These are phyloP conservation scores for Sphagnum tenellum DNA, from an alignment of 225 moss, liverwort and hornwort species.

Conservation along the genomic window DNA sequence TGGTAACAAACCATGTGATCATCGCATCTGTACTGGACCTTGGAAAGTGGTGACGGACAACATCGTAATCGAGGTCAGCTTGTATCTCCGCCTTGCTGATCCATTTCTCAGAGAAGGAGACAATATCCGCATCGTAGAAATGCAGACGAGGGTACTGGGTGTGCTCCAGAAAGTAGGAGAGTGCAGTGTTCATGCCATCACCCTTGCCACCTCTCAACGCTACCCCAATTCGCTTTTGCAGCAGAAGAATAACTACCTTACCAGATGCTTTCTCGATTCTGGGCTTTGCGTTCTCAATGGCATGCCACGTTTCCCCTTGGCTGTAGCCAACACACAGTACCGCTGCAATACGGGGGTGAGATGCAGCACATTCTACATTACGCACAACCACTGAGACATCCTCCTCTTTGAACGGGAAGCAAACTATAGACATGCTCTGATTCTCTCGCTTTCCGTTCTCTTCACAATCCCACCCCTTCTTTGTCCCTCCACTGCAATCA, in stretches of 20 bases:
- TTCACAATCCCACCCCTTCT: too few relatives aligned
- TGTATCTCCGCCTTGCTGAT: slow-evolving; percentile 38
- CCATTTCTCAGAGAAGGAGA: slow-evolving; percentile 34
- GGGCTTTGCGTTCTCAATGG: slow-evolving; percentile 15
- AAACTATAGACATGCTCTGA: slow-evolving; percentile 49
- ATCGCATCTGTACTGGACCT: slow-evolving; percentile 41
- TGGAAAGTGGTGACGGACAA: slow-evolving; percentile 42
- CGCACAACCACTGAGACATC: slow-evolving; percentile 40
- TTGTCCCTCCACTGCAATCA: too few relatives aligned
- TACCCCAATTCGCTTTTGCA: slow-evolving; percentile 25
- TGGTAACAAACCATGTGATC: slow-evolving; percentile 50
- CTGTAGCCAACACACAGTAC: slow-evolving; percentile 40
- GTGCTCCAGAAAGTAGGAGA: slow-evolving; percentile 24
- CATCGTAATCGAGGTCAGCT: slow-evolving; percentile 33
- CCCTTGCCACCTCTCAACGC: slow-evolving; percentile 28
- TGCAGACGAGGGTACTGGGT: slow-evolving; percentile 23
- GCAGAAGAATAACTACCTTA: slow-evolving; percentile 12
- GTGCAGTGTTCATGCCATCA: slow-evolving; percentile 50
- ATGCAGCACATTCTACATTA: slow-evolving; percentile 38
- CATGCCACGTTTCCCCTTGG: slow-evolving; percentile 41
- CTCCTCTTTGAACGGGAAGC: slow-evolving; percentile 52
- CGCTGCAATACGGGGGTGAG: slow-evolving; percentile 29
- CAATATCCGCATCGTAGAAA: slow-evolving; percentile 42
- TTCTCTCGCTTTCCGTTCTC: background rate
- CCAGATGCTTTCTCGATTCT: slow-evolving; percentile 15